These are phyloP conservation scores for Aspergillus sp. DNA, from an alignment of 2,329 filamentous ascomycete genomes.

Conservation along the genomic window DNA sequence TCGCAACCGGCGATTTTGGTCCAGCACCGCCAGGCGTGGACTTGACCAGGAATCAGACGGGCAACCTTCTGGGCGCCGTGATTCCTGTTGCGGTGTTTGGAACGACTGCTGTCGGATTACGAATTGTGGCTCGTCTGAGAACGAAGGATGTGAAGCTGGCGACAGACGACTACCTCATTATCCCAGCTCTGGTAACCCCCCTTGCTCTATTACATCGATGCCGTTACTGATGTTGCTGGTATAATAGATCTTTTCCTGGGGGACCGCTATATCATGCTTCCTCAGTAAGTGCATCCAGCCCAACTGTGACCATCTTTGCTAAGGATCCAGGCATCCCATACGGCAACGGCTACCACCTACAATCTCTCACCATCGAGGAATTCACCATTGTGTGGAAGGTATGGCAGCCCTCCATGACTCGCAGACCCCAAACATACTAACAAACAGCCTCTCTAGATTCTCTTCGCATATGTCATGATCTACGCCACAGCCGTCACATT, in stretches of 20 bases:
- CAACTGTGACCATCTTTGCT: background rate
- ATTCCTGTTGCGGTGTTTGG: background rate
- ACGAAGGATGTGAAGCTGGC: background rate
- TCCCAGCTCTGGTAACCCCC: background rate
- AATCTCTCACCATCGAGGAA: background rate
- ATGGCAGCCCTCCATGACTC: background rate
- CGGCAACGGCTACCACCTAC: background rate
- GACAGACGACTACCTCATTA: background rate
- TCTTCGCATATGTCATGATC: conserved; percentile 3
- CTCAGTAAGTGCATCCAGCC: background rate
- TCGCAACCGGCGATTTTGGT: background rate
- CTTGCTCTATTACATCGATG: background rate
- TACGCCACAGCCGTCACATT: conserved; percentile 2
- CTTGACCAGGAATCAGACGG: background rate
- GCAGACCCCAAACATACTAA: background rate
- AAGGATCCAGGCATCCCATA: background rate
- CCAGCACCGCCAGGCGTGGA: background rate
- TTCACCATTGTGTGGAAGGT: conserved; percentile 2
- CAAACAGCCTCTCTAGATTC: background rate
- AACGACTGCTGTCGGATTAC: background rate
- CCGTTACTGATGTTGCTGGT: background rate
- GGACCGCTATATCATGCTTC: background rate
- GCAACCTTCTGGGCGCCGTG: background rate
- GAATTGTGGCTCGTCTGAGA: background rate
- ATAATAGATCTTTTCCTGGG: background rate